Base-by-base conservation (phyloP, 2,329 filamentous ascomycete species). In the Coleophoma eucalyptorum region DNA sequence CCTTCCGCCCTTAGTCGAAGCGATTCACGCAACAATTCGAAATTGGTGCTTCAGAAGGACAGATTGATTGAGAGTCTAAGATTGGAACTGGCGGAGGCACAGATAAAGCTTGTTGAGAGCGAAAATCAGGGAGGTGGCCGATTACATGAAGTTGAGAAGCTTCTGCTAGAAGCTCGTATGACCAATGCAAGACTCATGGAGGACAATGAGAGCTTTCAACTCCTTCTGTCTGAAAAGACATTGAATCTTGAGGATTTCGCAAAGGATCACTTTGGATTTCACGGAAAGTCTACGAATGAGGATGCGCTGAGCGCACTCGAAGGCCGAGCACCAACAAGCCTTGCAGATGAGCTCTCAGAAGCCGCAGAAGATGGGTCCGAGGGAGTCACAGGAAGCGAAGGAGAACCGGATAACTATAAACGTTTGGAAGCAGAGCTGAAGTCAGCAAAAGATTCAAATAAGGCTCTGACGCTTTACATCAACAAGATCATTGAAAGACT, bases 401-500 rank as follows among this genome's bases (percentile, higher is more conserved):
- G 74, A 57, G 26, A 26, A 26, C 26, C 26, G 26, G 80, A 84
- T 50, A 72, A 72, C 43, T 78, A 81, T 58, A 86, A 86, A 61
- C 83, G 83, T 48, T 76, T 94, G 12, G 92, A 97, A 66, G 71
- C 77, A 11, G 93, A 97, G 62, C 70, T 94, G 59, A 90, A 88
- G 69, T 78, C 81, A 8, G 75, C 90, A 61, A 93, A 89, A 72
- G 93, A 96, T 67, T 87, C 96, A 74, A 97, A 99, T 77, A 97
- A 97, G 75, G 94, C 94, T 31, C 77, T 99, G 61, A 96, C 91
- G 20, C 77, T 97, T 58, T 99, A 99, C 74, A 97, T 99, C 76
- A 96, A 97, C 80, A 96, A 94, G 74, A 97, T 99, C 68, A 96
- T 99, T 67, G 94, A 94, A 68, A 88, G 94, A 50, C 82, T 99